These are phyloP conservation scores for Pythium apleroticum DNA, from an alignment of 352 stramenopile species.

Conservation along the genomic window DNA sequence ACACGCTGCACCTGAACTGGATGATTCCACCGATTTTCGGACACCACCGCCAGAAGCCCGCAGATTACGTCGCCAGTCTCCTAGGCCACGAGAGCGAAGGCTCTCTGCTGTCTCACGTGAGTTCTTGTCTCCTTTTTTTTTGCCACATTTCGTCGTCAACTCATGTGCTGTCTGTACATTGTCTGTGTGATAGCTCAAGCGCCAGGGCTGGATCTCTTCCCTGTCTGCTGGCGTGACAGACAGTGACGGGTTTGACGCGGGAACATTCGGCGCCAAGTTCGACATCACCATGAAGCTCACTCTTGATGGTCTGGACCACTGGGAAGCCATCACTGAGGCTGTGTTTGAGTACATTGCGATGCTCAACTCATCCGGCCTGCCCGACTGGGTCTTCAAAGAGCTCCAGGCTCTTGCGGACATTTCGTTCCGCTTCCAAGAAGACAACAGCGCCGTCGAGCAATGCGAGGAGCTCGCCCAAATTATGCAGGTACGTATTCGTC, in stretches of 20 bases:
- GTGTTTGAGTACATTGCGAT: slow-evolving; percentile 33
- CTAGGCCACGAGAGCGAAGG: slow-evolving; percentile 39
- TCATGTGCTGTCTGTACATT: slow-evolving; percentile 12
- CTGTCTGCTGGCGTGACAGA: slow-evolving; percentile 53
- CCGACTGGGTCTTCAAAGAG: slow-evolving; percentile 40
- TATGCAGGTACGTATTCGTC: background rate
- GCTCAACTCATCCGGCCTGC: slow-evolving; percentile 13
- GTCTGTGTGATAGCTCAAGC: slow-evolving; percentile 54
- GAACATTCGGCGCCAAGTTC: slow-evolving; percentile 37
- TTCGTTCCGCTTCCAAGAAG: slow-evolving; percentile 35
- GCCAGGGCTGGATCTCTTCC: slow-evolving; percentile 71
- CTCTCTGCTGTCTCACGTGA: slow-evolving; percentile 72
- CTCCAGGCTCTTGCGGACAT: slow-evolving; percentile 32
- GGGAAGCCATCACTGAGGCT: slow-evolving; percentile 30
- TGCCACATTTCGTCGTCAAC: background rate
- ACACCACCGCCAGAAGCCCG: slow-evolving; percentile 34
- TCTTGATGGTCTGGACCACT: slow-evolving; percentile 30
- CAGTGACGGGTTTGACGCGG: slow-evolving; percentile 37
- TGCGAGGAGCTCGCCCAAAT: background rate
- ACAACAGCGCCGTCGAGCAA: slow-evolving; percentile 18
- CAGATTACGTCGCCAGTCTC: slow-evolving; percentile 37
- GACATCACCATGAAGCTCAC: slow-evolving; percentile 43
- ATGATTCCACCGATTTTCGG: slow-evolving; percentile 30
- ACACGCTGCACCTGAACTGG: slow-evolving; percentile 42
- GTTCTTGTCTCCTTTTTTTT: slow-evolving; percentile 13